phyloP scores from a whole-genome alignment of 192 early-diverging fungal species.

The Coemansia reversa region DNA sequence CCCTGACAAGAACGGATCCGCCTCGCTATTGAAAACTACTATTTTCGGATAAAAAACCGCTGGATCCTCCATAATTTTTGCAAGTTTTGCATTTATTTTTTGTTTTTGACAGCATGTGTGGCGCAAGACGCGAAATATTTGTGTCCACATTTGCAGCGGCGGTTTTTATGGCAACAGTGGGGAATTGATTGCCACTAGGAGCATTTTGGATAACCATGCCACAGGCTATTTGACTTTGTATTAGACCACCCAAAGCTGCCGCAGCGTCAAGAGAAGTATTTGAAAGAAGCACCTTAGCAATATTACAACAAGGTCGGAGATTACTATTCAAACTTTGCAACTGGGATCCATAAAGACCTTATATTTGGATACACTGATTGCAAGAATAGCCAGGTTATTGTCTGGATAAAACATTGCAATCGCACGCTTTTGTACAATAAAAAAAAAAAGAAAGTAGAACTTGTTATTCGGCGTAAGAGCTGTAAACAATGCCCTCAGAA shows the following conservation, averaged over 20 bases:
- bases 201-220: constrained; percentile 5
- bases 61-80: no score
- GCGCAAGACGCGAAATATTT: constrained; percentile 37
- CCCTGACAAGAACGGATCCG: no score
- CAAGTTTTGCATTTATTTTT: constrained; percentile 6
- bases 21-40: no score
- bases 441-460: constrained; percentile 11
- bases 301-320: background rate
- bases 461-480: constrained; percentile 6
- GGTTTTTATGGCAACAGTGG: constrained; percentile 6
- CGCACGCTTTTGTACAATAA: background rate
- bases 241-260: background rate
- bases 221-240: background rate
- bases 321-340: no score
- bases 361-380: no score
- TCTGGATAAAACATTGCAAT: no score
- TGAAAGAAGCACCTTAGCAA: background rate
- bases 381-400: no score
- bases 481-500: constrained; percentile 29
- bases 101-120: constrained; percentile 28
- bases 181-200: background rate
- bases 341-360: no score
- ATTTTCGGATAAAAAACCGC: no score
- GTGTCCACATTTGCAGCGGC: constrained; percentile 24
- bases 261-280: background rate